Evolutionary conservation across 257 asterid species (phyloP), one percentile per base, ranked within the genome.

Genomic region (Misopates orontium): DNA sequence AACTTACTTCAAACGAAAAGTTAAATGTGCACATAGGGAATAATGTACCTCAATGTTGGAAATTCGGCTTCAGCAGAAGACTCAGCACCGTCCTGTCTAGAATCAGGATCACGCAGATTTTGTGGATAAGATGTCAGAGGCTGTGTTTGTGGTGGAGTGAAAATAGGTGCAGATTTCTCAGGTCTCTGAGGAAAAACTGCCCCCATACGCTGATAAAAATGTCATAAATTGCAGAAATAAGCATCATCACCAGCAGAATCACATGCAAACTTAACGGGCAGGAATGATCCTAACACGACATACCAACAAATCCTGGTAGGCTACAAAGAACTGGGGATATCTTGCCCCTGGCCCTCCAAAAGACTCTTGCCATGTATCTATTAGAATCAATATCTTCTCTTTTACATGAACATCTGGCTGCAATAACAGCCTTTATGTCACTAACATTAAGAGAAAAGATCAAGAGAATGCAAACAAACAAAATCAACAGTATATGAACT

Each of bases 321-420:
- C 99, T 1, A 75, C 89, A 82, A 77, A 88, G 74, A 79, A 94
- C 71, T 93, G 99, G 51, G 97, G 95, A 76, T 90, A 88, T 79
- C 90, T 86, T 50, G 89, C 95, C 81, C 95, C 83, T 68, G 96
- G 77, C 75, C 97, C 99, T 73, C 99, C 97, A 86, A 94, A 88
- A 65, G 97, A 97, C 84, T 94, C 99, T 90, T 94, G 99, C 99
- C 99, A 94, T 24, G 99, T 94, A 81, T 94, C 99, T 56, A 94
- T 85, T 67, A 94, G 87, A 82, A 84, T 86, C 79, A 94, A 79
- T 75, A 94, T 91, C 85, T 94, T 90, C 88, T 94, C 99, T 74
- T 88, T 94, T 74, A 94, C 99, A 78, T 86, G 95, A 74, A 88
- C 81, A 81, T 94, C 99, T 13, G 99, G 97, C 97, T 94, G 89